A percentile compares a stretch with the other conserved stretches of the same genome.
phyloP scores from a whole-genome alignment of 345 rosid species.

The Physaria fendleri region DNA sequence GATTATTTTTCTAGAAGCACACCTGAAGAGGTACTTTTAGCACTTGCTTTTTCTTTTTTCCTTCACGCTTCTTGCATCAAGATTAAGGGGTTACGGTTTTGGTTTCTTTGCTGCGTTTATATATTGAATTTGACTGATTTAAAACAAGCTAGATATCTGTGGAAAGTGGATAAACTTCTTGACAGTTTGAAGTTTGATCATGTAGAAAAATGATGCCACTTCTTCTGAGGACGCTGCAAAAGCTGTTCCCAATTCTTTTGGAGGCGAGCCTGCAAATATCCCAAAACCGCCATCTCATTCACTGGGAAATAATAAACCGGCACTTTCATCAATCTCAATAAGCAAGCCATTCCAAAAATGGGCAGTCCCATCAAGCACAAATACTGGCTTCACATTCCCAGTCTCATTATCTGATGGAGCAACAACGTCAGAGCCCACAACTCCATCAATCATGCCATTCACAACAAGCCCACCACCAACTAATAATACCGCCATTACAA shows the following conservation, averaged over 20 bases:
- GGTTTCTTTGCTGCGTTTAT: too few species aligned
- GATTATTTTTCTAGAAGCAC: conserved; percentile 27
- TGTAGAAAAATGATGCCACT: conserved; percentile 10
- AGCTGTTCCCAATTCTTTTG: conserved; percentile 25
- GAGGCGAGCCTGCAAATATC: conserved; percentile 23
- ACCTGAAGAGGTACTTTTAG: conserved; percentile 38
- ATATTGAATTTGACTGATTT: too few species aligned
- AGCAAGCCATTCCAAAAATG: conserved; percentile 47
- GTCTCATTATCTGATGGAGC: conserved; percentile 46
- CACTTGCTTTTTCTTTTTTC: neutral
- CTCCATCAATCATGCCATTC: conserved; percentile 66
- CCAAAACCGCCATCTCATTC: conserved; percentile 43
- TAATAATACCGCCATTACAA: conserved; percentile 8
- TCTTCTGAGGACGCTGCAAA: conserved; percentile 38
- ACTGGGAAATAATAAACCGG: conserved; percentile 44
- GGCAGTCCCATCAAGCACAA: conserved; percentile 44
- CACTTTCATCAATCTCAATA: conserved; percentile 49
- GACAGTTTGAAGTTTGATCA: neutral
- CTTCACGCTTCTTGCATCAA: neutral
- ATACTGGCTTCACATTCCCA: conserved; percentile 62
- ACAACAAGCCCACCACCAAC: conserved; percentile 16
- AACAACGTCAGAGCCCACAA: conserved; percentile 64
- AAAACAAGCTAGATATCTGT: neutral
- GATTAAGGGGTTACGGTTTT: neutral
- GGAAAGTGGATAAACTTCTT: neutral